Base-by-base conservation (phyloP, 2,329 filamentous ascomycete species). In the Hymenotorrendiella dingleyae region DNA sequence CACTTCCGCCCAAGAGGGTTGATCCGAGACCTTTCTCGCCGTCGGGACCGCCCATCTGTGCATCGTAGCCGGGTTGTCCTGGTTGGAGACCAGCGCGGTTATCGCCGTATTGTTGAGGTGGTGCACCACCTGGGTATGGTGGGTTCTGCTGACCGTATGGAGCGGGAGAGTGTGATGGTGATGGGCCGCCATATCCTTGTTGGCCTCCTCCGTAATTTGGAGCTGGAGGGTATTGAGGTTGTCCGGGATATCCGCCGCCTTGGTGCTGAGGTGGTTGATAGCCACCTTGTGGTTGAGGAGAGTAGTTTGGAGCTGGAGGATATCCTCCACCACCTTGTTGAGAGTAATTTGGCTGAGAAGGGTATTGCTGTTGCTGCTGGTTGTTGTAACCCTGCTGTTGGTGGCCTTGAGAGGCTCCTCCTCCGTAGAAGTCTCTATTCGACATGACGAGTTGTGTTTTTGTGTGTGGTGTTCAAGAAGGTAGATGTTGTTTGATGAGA, bases 11-110 rank as follows among this genome's bases (percentile, higher is more conserved):
- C 8, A 46, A 11, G n/a, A 42, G 40, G 4, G 38, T 37, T 3
- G 38, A 40, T 8, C 28, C 33, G 16, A 42, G 27, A 7, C 76
- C 76, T 33, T 71, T 67, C 42, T 80, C 76, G 49, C 71, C 74
- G 5, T 68, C 64, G 23, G 50, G 50, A n/a, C n/a, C n/a, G 11
- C 48, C 56, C 5, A 50, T 46, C 23, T 36, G 16, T 40, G 21
- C n/a, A n/a, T 40, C 30, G 35, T 41, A 34, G 12, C 41, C 46
- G 10, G 42, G 43, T 29, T 42, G 43, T 9, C 40, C 36, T 21
- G 39, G 37, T 19, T 43, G 40, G 6, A 12, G 12, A 20, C 24
- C 17, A 19, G 23, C 9, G 11, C 45, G 46, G 40, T 52, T 43
- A n/a, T 50, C 47, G 23, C 26, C 40, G 22, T 51, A 45, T 34